Evolutionary conservation across 192 early-diverging fungal genomes (phyloP).

Genomic region (Backusella tuberculispora): DNA sequence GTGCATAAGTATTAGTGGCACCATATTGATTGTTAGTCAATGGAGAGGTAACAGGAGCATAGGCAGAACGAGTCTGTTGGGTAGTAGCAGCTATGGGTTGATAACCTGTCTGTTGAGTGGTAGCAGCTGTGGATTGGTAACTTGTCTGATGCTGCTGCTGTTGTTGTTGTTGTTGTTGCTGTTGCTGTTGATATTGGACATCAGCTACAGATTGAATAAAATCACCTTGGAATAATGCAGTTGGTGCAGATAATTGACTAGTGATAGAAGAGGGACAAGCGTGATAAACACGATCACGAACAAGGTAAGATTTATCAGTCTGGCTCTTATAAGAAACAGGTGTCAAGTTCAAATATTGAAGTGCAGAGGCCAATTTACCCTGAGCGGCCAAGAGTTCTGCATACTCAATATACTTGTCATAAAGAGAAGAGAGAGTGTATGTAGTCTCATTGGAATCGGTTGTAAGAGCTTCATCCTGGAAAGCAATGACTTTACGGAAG

Average conservation of each 20-base stretch:
- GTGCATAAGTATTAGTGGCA: slow-evolving; percentile 27
- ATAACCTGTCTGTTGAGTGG: background rate
- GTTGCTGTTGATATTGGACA: background rate
- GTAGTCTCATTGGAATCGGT: slow-evolving; percentile 40
- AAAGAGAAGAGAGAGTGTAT: slow-evolving; percentile 56
- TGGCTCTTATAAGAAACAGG: slow-evolving; percentile 64
- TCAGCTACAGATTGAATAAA: slow-evolving; percentile 34
- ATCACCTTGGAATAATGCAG: slow-evolving; percentile 21
- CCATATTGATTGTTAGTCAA: slow-evolving; percentile 43
- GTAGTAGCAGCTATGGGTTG: background rate
- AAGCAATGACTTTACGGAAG: slow-evolving; percentile 91
- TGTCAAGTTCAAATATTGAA: slow-evolving; percentile 77
- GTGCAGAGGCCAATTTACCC: slow-evolving; percentile 76
- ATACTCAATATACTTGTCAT: slow-evolving; percentile 89
- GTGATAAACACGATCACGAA: slow-evolving; percentile 75
- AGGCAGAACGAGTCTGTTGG: background rate
- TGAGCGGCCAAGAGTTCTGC: slow-evolving; percentile 75
- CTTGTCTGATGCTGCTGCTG: background rate
- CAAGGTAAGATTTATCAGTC: slow-evolving; percentile 58
- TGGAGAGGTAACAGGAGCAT: slow-evolving; percentile 10
- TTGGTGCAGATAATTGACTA: background rate
- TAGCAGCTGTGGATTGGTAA: background rate
- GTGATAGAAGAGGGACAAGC: slow-evolving; percentile 25
- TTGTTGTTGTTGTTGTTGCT: slow-evolving; percentile 18
- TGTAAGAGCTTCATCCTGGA: slow-evolving; percentile 74